phyloP scores from a whole-genome alignment of 805 yeast species.

The Dipodascopsis uninucleata region DNA sequence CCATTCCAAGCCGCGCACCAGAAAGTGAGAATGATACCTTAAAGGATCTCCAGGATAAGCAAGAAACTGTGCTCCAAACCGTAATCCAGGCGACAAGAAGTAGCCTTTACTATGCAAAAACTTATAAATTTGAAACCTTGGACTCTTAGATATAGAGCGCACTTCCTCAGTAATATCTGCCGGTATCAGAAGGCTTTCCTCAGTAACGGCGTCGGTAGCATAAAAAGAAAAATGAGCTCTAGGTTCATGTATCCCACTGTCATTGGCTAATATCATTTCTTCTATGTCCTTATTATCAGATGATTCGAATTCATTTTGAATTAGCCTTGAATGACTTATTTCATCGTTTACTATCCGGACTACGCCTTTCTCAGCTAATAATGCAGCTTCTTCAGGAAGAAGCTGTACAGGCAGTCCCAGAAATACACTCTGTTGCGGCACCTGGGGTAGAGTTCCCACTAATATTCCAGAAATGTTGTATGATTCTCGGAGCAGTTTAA shows the following conservation, averaged over 20 bases:
- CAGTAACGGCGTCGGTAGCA: no score
- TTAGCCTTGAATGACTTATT: slow-evolving; percentile 34
- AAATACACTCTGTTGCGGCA: slow-evolving; percentile 92
- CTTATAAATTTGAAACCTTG: slow-evolving; percentile 40
- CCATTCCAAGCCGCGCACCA: slow-evolving; percentile 52
- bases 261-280: no score
- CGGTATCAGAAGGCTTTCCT: no score
- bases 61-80: slow-evolving; percentile 86
- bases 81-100: slow-evolving; percentile 73
- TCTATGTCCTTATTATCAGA: no score
- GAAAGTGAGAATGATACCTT: slow-evolving; percentile 81
- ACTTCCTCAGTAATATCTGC: no score
- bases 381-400: slow-evolving; percentile 66
- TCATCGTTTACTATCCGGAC: slow-evolving; percentile 44
- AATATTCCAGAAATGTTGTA: slow-evolving; percentile 72
- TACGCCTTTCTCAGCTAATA: slow-evolving; percentile 45
- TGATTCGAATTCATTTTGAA: no score
- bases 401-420: slow-evolving; percentile 78
- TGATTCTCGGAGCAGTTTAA: slow-evolving; percentile 51
- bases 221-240: no score
- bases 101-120: slow-evolving; percentile 46
- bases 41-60: slow-evolving; percentile 96
- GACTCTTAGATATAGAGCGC: slow-evolving; percentile 7
- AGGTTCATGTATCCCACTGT: no score
- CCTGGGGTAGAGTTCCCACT: slow-evolving; percentile 76